Conservation (phyloP, 176 grass and related monocot genomes). For the Poa annua region DNA sequence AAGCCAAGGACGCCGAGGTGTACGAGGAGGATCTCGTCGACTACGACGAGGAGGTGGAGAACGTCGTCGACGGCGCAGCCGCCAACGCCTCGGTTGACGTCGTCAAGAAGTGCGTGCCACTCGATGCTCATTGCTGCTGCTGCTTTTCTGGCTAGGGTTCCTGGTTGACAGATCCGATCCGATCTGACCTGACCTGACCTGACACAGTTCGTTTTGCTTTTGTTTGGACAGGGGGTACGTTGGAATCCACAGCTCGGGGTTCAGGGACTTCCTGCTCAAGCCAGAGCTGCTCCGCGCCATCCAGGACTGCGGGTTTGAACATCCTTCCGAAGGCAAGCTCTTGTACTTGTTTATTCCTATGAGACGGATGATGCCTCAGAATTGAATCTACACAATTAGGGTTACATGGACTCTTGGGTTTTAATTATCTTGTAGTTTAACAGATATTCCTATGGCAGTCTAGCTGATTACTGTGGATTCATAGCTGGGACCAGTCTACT, state of each 20-base stretch:
- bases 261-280: conserved; percentile 97
- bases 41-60: conserved; percentile 96
- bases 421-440: not conserved
- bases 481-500: not conserved
- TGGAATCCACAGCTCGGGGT: conserved; percentile 96
- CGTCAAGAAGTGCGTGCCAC: conserved; percentile 69
- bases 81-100: conserved; percentile 74
- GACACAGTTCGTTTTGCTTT: not conserved
- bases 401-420: not conserved
- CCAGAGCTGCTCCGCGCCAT: conserved; percentile 34
- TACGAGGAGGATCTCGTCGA: conserved; percentile 99
- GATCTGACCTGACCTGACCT: conserved; percentile 16
- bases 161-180: not conserved
- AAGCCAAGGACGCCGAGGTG: conserved; percentile 86
- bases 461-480: not conserved
- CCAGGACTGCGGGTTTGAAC: conserved; percentile 54
- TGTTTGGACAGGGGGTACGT: conserved; percentile 73
- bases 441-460: not conserved
- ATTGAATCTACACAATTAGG: not conserved
- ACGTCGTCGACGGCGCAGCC: conserved; percentile 64
- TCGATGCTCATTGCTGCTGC: not conserved
- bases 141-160: not conserved
- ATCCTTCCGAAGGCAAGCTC: conserved; percentile 92
- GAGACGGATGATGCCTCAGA: not conserved
- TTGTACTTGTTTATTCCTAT: not conserved